Base-by-base conservation (phyloP, 2,329 filamentous ascomycete species). In the Metarhizium anisopliae region DNA sequence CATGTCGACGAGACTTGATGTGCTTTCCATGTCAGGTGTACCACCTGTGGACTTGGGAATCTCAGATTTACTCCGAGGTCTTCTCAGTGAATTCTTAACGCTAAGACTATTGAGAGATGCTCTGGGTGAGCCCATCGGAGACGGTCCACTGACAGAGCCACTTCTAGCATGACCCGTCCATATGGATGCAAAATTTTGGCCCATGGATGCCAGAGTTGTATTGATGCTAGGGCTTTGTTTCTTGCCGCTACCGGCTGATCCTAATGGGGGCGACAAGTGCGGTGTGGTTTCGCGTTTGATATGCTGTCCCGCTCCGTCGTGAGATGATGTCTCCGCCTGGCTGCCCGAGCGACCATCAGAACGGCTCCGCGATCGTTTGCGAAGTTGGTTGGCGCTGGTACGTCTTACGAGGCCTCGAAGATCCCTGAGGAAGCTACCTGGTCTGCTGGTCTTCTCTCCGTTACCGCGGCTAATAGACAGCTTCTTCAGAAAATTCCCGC, bases 401-500 rank as follows among this genome's bases (percentile, higher is more conserved):
- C 74, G 77, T 52, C 77, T 75, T 10, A 81, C 75, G 2, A 82
- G 67, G 8, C 72, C 75, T 14, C 76, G 72, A 8, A 83, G 66
- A 50, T 76, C 76, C 53, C 77, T 77, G 7, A 87, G 58, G 16
- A 75, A 61, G 32, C 64, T 66, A 29, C 72, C 62, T 77, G 76
- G 66, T 77, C 83, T 50, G 78, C 76, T 58, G 45, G 73, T 71
- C 57, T 64, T 70, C 18, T 68, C 68, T n/a, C 65, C 65, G 20
- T 49, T 56, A 32, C 73, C 72, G 52, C 77, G 71, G 63, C 74
- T 77, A 60, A 85, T 74, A 7, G 78, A 81, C 47, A 82, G 71
- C 66, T 81, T 84, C 64, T 86, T 88, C 45, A 87, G 68, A 43
- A 89, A 76, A 56, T 78, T 83, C 29, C 84, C 82, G 55, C 79